Base-by-base conservation (phyloP, 2,329 filamentous ascomycete genomes). In the Colletotrichum tamarilloi region DNA sequence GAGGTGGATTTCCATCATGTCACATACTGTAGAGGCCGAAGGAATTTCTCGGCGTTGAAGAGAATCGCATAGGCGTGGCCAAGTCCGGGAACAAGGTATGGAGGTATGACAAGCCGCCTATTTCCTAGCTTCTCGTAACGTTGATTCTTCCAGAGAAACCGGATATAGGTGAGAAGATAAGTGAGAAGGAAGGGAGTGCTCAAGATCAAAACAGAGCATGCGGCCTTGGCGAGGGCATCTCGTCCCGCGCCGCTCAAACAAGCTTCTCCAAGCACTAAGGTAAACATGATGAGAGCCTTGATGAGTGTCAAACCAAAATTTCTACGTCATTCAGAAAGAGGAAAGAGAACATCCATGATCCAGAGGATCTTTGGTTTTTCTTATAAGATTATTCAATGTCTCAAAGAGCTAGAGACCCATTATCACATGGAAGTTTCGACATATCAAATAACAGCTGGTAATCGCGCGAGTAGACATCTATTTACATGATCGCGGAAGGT, bases 41-140 rank as follows among this genome's bases (percentile, higher is more conserved):
- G 68, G 28, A 71, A 57, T 2, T 11, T 46, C 11, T 71, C 68
- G 4, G 68, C 16, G 8, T 71, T 28, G 26, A 71, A 49, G 2
- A 71, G 9, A 11, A 71, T 12, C 9, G 62, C n/a, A 24, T 65
- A 57, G 3, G 52, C 16, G 22, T 65, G 62, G 4, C 62, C 52
- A 22, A 57, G 24, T n/a, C 62, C 62, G 14, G 62, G 62, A 2
- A 65, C 24, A 2, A 57, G 0, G 24, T 65, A 57, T 2, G 52
- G 32, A 46, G 62, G 52, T 16, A 28, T 9, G 3, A 32, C 30
- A 28, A 52, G 19, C 19, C n/a, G 3, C 1, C 19, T 24, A 1
- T 3, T 3, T 11, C 5, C 14, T 3, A 24, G 2, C 12, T 19
- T 46, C 16, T 9, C 11, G 24, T 3, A 35, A 3, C 2, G n/a